These are phyloP conservation scores for Globisporangium spiculum DNA, from an alignment of 352 stramenopile genomes.

Conservation along the genomic window DNA sequence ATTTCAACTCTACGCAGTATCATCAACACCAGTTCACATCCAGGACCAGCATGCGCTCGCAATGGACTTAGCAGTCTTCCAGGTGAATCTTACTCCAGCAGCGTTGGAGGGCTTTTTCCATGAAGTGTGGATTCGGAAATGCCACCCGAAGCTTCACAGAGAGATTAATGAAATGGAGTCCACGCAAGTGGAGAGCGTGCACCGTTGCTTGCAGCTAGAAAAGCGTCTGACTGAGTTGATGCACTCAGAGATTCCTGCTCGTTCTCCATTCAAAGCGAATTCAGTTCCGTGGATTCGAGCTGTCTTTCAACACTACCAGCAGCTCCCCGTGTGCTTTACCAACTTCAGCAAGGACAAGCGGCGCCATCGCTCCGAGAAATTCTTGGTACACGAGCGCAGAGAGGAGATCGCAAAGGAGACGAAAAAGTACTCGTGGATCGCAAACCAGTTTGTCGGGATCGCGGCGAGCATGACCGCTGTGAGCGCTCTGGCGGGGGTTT, in stretches of 20 bases:
- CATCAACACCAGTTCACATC: conserved; percentile 15
- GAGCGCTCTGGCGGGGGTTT: conserved; percentile 15
- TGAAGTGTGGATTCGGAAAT: conserved; percentile 18
- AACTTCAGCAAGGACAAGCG: conserved; percentile 9
- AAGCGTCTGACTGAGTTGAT: background rate
- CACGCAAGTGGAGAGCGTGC: conserved; percentile 9
- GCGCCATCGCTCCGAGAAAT: conserved; percentile 7
- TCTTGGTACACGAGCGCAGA: conserved; percentile 10
- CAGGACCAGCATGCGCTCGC: conserved; percentile 19
- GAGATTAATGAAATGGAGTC: conserved; percentile 18
- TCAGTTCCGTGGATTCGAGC: conserved; percentile 4
- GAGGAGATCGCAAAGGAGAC: background rate
- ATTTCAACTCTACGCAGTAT: conserved; percentile 54
- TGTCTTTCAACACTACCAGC: conserved; percentile 13
- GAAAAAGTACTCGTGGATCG: background rate
- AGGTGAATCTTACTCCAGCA: background rate
- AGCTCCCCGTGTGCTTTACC: background rate
- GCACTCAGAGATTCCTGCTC: background rate
- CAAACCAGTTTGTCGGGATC: conserved; percentile 17
- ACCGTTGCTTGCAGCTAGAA: conserved; percentile 9
- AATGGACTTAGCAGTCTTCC: conserved; percentile 28
- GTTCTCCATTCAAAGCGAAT: background rate
- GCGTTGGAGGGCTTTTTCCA: conserved; percentile 25
- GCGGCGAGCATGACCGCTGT: conserved; percentile 22
- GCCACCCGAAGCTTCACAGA: conserved; percentile 14